phyloP scores from a whole-genome alignment of 768 basidiomycete species.

The Leccinum barrowsii region DNA sequence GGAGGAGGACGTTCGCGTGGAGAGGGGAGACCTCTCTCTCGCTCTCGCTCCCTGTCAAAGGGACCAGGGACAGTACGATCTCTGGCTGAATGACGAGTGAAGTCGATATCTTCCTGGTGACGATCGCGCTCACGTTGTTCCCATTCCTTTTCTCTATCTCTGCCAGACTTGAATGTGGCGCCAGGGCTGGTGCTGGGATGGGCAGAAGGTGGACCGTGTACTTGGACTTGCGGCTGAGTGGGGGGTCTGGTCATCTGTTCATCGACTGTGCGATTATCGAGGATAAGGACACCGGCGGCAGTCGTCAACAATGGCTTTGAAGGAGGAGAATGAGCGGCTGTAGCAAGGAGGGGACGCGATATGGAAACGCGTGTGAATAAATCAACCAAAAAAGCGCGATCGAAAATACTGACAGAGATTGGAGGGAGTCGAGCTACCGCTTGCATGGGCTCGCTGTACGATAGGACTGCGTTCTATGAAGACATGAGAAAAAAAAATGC shows the following conservation, averaged over 20 bases:
- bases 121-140: conserved; percentile 28
- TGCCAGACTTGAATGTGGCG: conserved; percentile 18
- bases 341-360: background rate
- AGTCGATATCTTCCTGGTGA: conserved; percentile 27
- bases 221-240: conserved; percentile 18
- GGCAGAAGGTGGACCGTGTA: conserved; percentile 11
- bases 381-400: background rate
- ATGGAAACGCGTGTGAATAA: conserved; percentile 5
- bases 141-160: conserved; percentile 29
- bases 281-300: conserved; percentile 25
- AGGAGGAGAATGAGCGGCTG: conserved; percentile 29
- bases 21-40: conserved; percentile 22
- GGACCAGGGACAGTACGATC: conserved; percentile 20
- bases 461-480: conserved; percentile 29
- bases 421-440: conserved; percentile 24
- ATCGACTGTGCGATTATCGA: conserved; percentile 30
- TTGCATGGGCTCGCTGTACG: conserved; percentile 24
- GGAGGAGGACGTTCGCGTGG: conserved; percentile 23
- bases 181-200: conserved; percentile 24
- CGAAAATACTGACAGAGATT: conserved; percentile 19
- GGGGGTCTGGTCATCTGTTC: conserved; percentile 27
- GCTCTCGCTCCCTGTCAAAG: conserved; percentile 28
- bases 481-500: conserved; percentile 9
- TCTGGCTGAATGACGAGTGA: conserved; percentile 23
- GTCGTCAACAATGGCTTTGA: conserved; percentile 26